Conservation (phyloP, 1,284 basidiomycete species). For the Trametes polyzona region DNA sequence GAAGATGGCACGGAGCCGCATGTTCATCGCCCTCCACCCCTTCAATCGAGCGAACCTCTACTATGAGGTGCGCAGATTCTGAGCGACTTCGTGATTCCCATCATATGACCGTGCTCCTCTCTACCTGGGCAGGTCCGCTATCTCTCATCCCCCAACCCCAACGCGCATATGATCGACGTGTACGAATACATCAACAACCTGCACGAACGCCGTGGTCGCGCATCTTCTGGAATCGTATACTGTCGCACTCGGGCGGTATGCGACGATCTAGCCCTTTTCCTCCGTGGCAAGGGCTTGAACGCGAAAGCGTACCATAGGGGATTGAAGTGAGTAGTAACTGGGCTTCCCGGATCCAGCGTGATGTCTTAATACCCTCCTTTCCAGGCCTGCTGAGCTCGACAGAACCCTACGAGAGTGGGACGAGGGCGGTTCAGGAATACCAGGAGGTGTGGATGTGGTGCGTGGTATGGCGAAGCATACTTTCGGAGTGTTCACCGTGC, state of each 20-base stretch:
- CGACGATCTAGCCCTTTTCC: slow-evolving; percentile 64
- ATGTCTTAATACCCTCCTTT: no score
- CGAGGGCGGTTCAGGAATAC: slow-evolving; percentile 50
- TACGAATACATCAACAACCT: slow-evolving; percentile 66
- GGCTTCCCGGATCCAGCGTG: no score
- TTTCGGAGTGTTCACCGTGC: background rate
- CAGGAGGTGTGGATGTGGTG: slow-evolving; percentile 61
- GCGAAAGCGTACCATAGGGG: slow-evolving; percentile 80
- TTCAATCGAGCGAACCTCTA: slow-evolving; percentile 83
- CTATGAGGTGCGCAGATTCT: slow-evolving; percentile 65
- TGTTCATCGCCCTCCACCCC: slow-evolving; percentile 72
- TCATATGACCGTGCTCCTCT: no score
- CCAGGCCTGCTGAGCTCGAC: slow-evolving; percentile 54
- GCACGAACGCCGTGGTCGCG: slow-evolving; percentile 56
- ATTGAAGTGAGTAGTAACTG: slow-evolving; percentile 45
- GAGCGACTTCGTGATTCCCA: background rate
- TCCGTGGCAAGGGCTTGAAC: slow-evolving; percentile 68
- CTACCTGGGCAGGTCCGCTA: slow-evolving; percentile 77
- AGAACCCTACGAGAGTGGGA: slow-evolving; percentile 70
- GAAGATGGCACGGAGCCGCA: slow-evolving; percentile 55
- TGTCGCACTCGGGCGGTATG: slow-evolving; percentile 72
- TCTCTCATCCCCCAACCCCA: slow-evolving; percentile 50
- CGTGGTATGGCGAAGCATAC: slow-evolving; percentile 30
- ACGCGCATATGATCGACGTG: slow-evolving; percentile 64
- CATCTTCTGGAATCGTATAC: slow-evolving; percentile 82